A percentile compares a stretch with the other conserved stretches of the same genome.
Conservation (phyloP, 495 filamentous ascomycete species). For the Aspergillus leporis region DNA sequence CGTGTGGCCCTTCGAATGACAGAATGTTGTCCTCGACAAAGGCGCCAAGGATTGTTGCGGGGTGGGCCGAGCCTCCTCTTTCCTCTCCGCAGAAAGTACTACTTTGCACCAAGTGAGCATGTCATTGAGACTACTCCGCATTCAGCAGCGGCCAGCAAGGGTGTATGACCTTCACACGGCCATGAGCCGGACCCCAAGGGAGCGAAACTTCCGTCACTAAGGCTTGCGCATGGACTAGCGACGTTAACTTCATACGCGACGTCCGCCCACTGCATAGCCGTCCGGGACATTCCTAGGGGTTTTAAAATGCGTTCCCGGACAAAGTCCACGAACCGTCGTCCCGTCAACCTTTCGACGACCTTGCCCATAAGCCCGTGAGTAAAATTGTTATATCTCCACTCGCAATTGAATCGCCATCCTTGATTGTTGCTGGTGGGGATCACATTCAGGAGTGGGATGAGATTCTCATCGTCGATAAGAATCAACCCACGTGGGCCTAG, state of each 20-base stretch:
- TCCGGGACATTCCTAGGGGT: conserved; percentile 33
- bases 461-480: conserved; percentile 13
- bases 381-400: conserved; percentile 47
- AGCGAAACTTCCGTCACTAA: conserved; percentile 10
- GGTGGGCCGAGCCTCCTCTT: too few relatives aligned
- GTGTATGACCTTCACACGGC: conserved; percentile 15
- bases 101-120: conserved; percentile 22
- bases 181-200: conserved; percentile 4
- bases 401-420: conserved; percentile 28
- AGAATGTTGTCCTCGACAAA: too few relatives aligned
- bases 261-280: conserved; percentile 7
- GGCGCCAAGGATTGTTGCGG: too few relatives aligned
- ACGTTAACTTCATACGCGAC: conserved; percentile 14
- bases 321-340: conserved; percentile 36
- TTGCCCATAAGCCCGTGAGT: conserved; percentile 42
- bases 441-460: conserved; percentile 31
- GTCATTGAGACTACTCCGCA: conserved; percentile 21
- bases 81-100: conserved; percentile 14
- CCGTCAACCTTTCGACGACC: conserved; percentile 43
- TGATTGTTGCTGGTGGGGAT: conserved; percentile 25
- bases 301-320: conserved; percentile 44
- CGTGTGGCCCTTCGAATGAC: too few relatives aligned
- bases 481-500: conserved; percentile 12
- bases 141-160: conserved; percentile 18
- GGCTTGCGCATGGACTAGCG: conserved; percentile 8